These are phyloP conservation scores for Xylaria multiplex DNA, from an alignment of 2,329 filamentous ascomycete genomes.

Conservation along the genomic window DNA sequence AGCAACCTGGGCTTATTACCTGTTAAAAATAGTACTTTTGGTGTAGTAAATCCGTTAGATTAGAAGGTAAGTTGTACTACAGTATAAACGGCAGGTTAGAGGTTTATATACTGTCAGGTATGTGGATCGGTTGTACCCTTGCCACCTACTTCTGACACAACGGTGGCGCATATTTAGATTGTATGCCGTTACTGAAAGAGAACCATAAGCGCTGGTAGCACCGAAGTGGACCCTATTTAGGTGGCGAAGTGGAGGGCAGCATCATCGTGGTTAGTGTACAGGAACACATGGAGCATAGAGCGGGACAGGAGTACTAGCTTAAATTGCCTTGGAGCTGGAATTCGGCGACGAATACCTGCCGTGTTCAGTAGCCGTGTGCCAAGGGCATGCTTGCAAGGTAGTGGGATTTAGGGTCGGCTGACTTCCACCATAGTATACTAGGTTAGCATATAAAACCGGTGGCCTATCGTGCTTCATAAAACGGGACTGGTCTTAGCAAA, in stretches of 20 bases:
- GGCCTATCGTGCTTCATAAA: conserved; percentile 13
- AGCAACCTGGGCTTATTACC: too few species aligned
- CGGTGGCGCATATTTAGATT: conserved; percentile 4
- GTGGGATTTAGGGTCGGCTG: conserved; percentile 16
- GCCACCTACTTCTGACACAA: too few species aligned
- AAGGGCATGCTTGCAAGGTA: conserved; percentile 1
- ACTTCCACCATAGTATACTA: conserved; percentile 7
- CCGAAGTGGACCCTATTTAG: conserved; percentile 17
- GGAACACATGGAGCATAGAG: conserved; percentile 19
- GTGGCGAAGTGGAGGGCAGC: conserved; percentile 28
- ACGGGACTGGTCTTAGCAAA: conserved; percentile 6
- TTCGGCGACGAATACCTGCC: conserved; percentile 3
- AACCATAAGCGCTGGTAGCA: background rate
- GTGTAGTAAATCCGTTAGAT: too few species aligned
- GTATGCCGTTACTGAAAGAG: background rate
- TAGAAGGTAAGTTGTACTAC: too few species aligned
- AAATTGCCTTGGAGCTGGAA: background rate
- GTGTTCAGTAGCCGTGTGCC: conserved; percentile 3
- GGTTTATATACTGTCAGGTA: too few species aligned
- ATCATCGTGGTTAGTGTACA: conserved; percentile 2
- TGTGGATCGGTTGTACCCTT: too few species aligned
- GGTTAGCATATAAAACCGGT: conserved; percentile 3
- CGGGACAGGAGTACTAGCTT: background rate
- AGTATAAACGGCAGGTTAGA: too few species aligned
- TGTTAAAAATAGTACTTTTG: too few species aligned